A percentile compares a stretch with the other conserved stretches of the same genome.
Conservation (phyloP, 2,329 filamentous ascomycete genomes). For the Claviceps citrina region DNA sequence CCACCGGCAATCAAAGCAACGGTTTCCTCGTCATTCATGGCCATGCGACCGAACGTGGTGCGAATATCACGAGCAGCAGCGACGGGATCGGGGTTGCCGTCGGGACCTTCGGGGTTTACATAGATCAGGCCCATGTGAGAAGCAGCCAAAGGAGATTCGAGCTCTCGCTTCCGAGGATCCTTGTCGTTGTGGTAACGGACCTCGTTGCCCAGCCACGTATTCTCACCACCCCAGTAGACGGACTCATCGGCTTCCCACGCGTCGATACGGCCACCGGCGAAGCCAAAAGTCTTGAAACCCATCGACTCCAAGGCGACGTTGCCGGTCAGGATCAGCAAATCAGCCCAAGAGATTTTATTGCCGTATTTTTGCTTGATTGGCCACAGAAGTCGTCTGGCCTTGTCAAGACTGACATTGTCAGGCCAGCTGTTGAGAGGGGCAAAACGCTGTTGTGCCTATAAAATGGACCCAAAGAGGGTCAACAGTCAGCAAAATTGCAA, state of each 20-base stretch:
- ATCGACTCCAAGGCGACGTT: constrained; percentile 66
- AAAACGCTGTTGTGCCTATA: constrained; percentile 56
- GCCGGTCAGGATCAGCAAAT: constrained; percentile 54
- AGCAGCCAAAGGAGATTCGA: constrained; percentile 53
- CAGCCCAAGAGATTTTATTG: constrained; percentile 69
- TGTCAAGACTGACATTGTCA: constrained; percentile 64
- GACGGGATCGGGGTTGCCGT: constrained; percentile 53
- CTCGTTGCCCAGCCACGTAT: constrained; percentile 60
- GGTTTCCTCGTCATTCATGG: constrained; percentile 71
- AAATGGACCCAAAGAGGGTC: background rate
- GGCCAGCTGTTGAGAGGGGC: constrained; percentile 70
- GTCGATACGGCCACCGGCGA: constrained; percentile 56
- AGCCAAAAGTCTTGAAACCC: constrained; percentile 60
- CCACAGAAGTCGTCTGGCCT: constrained; percentile 65
- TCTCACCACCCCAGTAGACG: constrained; percentile 63
- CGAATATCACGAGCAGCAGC: constrained; percentile 59
- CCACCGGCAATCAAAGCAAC: constrained; percentile 66
- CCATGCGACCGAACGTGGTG: constrained; percentile 62
- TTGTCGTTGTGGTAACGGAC: constrained; percentile 45
- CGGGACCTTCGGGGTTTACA: constrained; percentile 66
- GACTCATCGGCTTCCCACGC: constrained; percentile 63
- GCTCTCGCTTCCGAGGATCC: constrained; percentile 43
- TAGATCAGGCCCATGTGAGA: constrained; percentile 63
- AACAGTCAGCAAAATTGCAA: background rate
- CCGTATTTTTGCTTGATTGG: constrained; percentile 77